Evolutionary conservation across 1,139 yeast species (phyloP), one percentile per base, ranked within the genome.

Genomic region (Kodamaea anthophila): DNA sequence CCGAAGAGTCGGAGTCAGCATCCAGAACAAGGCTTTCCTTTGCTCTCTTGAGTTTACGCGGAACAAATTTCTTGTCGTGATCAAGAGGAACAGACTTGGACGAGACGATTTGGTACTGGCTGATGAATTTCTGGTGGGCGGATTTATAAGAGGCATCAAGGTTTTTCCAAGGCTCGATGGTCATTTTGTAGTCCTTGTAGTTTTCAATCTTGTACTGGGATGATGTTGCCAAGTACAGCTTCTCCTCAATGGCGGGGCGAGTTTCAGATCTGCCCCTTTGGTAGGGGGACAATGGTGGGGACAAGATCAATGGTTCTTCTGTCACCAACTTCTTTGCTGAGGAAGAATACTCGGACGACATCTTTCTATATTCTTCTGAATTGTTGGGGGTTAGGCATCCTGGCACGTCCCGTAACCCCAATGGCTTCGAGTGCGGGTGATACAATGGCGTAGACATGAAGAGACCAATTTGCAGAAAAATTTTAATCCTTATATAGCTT

Each of bases 251-350:
- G 24, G 34, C 37, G 25, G 31, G 14, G 18, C 14, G 13, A 23
- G 15, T 15, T 9, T 23, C 38, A 18, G 36, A 32, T 16, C 18
- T 16, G 9, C 9, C 9, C 34, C 64, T 48, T 30, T 67, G 75
- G 46, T 68, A 72, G 28, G 85, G 85, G 2, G 83, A 76, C 38
- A 76, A 56, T 23, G 85, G 85, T 9, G 85, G 85, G 2, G 84
- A 77, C 32, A 79, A 74, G 35, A 75, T 71, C 33, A 33, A 28
- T 11, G 33, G 32, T 24, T 32, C 34, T 4, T 31, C 35, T 12
- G 16, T 20, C 24, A 36, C 9, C 11, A 13, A 24, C 26, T 15
- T 7, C n/a, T n/a, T n/a, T n/a, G n/a, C n/a, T n/a, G n/a, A n/a
- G n/a, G n/a, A n/a, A n/a, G n/a, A n/a, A n/a, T n/a, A n/a, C n/a